Evolutionary conservation across 176 grass and related monocot genomes (phyloP), one percentile per base, ranked within the genome.

Genomic region (Cenchrus purpureus): DNA sequence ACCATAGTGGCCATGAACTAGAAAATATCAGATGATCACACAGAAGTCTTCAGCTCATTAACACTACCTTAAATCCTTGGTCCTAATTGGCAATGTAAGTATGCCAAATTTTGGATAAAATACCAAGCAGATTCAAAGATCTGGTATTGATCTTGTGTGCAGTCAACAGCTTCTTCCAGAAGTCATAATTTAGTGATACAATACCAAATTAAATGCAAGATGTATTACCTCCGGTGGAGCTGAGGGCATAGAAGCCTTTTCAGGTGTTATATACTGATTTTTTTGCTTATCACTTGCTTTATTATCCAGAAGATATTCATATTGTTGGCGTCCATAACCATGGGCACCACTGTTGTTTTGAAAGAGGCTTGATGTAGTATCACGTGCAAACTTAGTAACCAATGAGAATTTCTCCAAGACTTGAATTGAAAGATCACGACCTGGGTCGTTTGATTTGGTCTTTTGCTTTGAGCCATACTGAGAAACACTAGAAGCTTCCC

Each of bases 331-430:
- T 84, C 87, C 90, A 91, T 94, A 92, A 73, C 81, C 52, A 85
- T 42, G 76, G 79, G 86, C 59, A 77, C 74, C 84, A 86, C 82
- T 93, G 87, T 67, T 83, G 42, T 96, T 93, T 53, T 88, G 84
- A 42, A 99, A 99, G 12, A 99, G 65, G 65, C 84, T 90, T 82
- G 97, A 94, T 71, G 93, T 99, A 52, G 97, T 96, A 45, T 99
- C 97, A 15, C 97, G 89, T 42, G 97, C 97, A 62, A 99, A 99
- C 73, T 92, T 94, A 29, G 97, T 99, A 74, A 99, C 97, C 58
- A 99, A 68, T 72, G 97, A 99, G 81, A 96, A 99, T 74, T 99
- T 99, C 86, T 99, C 97, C 79, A 99, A 81, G 56, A 96, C 97
- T 60, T 99, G 97, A 68, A 99, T 88, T 54, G 93, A 96, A 80